A percentile compares a stretch with the other conserved stretches of the same genome.
Conservation (phyloP, 1,284 basidiomycete species). For the Cystobasidium pallidum region DNA sequence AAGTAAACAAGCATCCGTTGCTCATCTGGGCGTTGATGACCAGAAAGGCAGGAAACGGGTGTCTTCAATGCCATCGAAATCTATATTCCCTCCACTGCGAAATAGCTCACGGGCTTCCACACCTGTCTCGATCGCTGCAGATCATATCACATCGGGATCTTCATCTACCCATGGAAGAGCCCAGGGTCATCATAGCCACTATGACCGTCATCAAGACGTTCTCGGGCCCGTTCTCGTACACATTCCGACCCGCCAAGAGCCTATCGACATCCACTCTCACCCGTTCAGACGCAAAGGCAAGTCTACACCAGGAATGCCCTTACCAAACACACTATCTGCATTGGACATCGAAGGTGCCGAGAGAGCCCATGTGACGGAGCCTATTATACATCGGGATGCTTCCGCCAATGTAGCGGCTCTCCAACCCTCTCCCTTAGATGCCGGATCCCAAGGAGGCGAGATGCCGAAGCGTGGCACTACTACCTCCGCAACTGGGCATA, state of each 20-base stretch:
- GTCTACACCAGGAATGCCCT: not conserved
- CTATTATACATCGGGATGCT: not conserved
- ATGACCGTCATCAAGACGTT: conserved; percentile 10
- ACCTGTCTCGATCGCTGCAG: not conserved
- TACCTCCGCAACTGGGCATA: conserved; percentile 5
- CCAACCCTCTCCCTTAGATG: not conserved
- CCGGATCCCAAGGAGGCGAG: not conserved
- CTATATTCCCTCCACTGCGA: not conserved
- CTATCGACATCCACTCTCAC: conserved; percentile 18
- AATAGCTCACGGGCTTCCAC: not conserved
- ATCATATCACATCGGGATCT: not conserved
- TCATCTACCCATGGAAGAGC: not conserved
- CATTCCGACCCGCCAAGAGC: conserved; percentile 17
- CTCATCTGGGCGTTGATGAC: not conserved
- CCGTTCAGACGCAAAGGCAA: conserved; percentile 20
- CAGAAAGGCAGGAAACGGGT: conserved; percentile 2
- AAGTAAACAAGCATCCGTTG: conserved; percentile 1
- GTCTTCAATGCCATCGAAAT: conserved; percentile 7
- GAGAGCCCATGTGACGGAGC: not conserved
- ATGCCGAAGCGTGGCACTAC: not conserved
- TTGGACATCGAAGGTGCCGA: not conserved
- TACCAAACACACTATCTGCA: not conserved
- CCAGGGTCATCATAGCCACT: conserved; percentile 3
- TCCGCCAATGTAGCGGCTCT: not conserved
- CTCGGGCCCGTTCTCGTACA: conserved; percentile 19